These are phyloP conservation scores for Citrus hindsii DNA, from an alignment of 345 rosid species.

Conservation along the genomic window DNA sequence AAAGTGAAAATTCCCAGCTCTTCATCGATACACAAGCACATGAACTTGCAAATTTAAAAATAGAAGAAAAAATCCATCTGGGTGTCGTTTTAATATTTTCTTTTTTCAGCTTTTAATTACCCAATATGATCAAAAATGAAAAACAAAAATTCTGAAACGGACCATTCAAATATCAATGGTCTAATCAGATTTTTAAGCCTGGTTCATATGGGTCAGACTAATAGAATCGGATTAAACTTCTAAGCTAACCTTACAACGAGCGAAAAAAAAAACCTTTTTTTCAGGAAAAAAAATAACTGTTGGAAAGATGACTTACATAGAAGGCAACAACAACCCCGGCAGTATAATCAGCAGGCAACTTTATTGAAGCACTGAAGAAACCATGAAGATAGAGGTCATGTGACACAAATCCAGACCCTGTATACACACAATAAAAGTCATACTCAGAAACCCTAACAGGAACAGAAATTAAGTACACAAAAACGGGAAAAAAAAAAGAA, in stretches of 20 bases:
- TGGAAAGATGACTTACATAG: conserved; percentile 55
- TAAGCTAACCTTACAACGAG: not conserved
- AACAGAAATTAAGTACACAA: not conserved
- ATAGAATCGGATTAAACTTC: not conserved
- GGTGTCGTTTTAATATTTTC: not conserved
- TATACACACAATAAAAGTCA: not conserved
- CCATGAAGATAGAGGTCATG: conserved; percentile 94
- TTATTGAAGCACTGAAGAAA: conserved; percentile 87
- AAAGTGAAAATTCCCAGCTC: not conserved
- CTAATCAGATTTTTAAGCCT: not conserved
- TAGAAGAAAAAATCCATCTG: not conserved
- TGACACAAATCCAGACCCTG: conserved; percentile 99
- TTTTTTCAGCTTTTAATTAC: not conserved
- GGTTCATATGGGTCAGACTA: not conserved
- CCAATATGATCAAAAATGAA: not conserved
- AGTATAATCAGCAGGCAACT: conserved; percentile 92
- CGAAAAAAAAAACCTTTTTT: too few species aligned
- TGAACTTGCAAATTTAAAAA: not conserved
- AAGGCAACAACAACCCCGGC: conserved; percentile 99
- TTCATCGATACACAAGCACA: not conserved
- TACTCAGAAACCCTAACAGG: not conserved
- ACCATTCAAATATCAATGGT: not conserved
- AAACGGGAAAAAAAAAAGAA: not conserved
- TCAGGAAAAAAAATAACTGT: not conserved
- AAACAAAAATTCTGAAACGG: not conserved